phyloP scores from a whole-genome alignment of 2,329 filamentous ascomycete genomes.

The Leptographium flavum region DNA sequence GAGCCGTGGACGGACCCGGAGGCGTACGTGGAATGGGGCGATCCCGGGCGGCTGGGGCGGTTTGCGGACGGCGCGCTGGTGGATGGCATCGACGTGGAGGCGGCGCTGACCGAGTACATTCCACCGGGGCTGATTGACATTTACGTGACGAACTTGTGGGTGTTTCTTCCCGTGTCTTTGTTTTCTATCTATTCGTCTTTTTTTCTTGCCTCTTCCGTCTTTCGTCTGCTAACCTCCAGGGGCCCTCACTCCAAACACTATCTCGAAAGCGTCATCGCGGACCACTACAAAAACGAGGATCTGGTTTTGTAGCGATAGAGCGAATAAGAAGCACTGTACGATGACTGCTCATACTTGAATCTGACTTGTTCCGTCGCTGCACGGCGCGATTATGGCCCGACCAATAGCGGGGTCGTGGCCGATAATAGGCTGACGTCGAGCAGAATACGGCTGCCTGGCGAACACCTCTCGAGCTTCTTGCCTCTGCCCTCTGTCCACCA shows the following conservation, averaged over 20 bases:
- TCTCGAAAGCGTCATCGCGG: slow-evolving; percentile 15
- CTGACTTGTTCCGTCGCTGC: too few species aligned
- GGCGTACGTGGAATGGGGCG: slow-evolving; percentile 73
- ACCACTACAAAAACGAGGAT: slow-evolving; percentile 16
- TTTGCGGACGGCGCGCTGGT: slow-evolving; percentile 72
- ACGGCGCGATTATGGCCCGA: too few species aligned
- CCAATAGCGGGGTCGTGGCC: too few species aligned
- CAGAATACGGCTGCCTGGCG: too few species aligned
- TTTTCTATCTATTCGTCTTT: slow-evolving; percentile 19
- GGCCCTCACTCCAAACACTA: slow-evolving; percentile 19
- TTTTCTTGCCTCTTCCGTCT: background rate
- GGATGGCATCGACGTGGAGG: slow-evolving; percentile 62
- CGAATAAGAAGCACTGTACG: too few species aligned
- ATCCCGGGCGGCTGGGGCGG: slow-evolving; percentile 59
- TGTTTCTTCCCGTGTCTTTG: slow-evolving; percentile 17
- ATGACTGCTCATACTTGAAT: too few species aligned
- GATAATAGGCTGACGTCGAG: too few species aligned
- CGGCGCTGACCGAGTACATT: slow-evolving; percentile 71
- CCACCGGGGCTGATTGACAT: slow-evolving; percentile 61
- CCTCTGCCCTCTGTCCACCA: background rate
- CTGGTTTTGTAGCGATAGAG: slow-evolving; percentile 6
- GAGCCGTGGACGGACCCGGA: slow-evolving; percentile 76
- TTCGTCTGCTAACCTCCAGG: slow-evolving; percentile 6
- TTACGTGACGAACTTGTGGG: slow-evolving; percentile 67
- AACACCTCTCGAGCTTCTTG: background rate